Base-by-base conservation (phyloP, 2,329 filamentous ascomycete species). In the Scolecobasidium constrictum region DNA sequence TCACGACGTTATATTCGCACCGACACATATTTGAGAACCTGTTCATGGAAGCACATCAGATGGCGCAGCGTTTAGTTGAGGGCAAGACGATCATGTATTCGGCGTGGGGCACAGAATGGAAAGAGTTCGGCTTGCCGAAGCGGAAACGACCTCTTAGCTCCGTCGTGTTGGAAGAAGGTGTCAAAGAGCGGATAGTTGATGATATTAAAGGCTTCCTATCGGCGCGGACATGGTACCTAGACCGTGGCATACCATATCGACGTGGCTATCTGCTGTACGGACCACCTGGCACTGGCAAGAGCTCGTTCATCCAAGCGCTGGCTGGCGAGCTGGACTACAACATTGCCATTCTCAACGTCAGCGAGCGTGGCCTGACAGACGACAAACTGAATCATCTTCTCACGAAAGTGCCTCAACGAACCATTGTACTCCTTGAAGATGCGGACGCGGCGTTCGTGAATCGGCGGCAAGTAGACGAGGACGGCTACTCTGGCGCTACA, bases 31-130 rank as follows among this genome's bases (percentile, higher is more conserved):
- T 98, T 55, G 85, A 94, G 58, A 78, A 86, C 17, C 77, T 98
- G 12, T 95, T 98, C 54, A 73, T 72, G 17, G 86, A 96, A 61
- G 90, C 92, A 3, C 85, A 94, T 56, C 69, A 75, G 15, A 72
- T 95, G 46, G 87, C 88, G 2, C 73, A 78, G 23, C 78, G 81
- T 53, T 82, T 83, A 26, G 81, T 86, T 43, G 86, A 96, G 60
- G 92, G 92, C 18, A 95, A 94, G 65, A 98, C 90, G 0, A 73
- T 86, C 9, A 87, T 98, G 43, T 95, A 92, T 61, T 87, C 85
- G 18, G 82, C 85, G 17, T 77, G 85, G 58, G 84, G 84, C 20
- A 81, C 86, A 50, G 80, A 86, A 49, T 98, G 92, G 92, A 72
- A 78, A 46, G 77, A 76, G 11, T 83, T 96, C 51, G 92, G 92